Percentiles rank a stretch among this genome's conserved stretches.
Conservation (phyloP, 1,284 basidiomycete genomes). For the Vanrija sp. region DNA sequence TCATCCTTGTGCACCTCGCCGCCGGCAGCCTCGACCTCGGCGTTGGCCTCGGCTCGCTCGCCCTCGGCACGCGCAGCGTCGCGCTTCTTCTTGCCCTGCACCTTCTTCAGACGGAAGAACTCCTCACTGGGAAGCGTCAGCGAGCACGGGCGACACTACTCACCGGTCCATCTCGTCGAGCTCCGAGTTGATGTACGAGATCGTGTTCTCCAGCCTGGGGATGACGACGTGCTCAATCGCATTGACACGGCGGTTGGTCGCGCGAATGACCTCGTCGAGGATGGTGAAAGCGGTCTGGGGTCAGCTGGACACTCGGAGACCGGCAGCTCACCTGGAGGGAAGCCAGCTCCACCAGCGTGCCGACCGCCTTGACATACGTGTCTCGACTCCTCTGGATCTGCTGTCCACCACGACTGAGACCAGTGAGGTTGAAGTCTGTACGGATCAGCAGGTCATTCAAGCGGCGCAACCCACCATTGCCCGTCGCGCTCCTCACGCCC, state of each 20-base stretch:
- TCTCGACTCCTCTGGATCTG: constrained; percentile 91
- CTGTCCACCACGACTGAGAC: constrained; percentile 93
- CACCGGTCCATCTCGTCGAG: constrained; percentile 90
- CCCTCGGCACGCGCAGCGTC: constrained; percentile 51
- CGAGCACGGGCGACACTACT: constrained; percentile 4
- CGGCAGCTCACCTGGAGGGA: constrained; percentile 59
- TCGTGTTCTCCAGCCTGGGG: constrained; percentile 91
- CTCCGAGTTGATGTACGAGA: constrained; percentile 95
- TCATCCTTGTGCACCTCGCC: constrained; percentile 46
- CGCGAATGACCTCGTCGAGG: constrained; percentile 96
- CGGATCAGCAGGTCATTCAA: constrained; percentile 4
- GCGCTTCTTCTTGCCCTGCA: constrained; percentile 95
- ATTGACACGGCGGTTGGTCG: constrained; percentile 96
- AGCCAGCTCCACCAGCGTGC: constrained; percentile 94
- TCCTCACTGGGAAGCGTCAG: constrained; percentile 58
- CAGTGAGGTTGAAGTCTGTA: constrained; percentile 94
- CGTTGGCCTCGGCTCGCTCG: constrained; percentile 27
- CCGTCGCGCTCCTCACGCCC: constrained; percentile 68
- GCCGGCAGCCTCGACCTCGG: constrained; percentile 34
- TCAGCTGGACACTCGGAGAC: constrained; percentile 1
- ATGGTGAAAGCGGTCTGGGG: constrained; percentile 94
- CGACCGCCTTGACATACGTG: constrained; percentile 94
- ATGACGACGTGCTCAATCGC: constrained; percentile 98
- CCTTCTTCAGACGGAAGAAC: constrained; percentile 94
- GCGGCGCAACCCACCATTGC: constrained; percentile 60